Evolutionary conservation across 2,329 filamentous ascomycete species (phyloP).

Genomic region (Paecilomyces dactylethromorphus): DNA sequence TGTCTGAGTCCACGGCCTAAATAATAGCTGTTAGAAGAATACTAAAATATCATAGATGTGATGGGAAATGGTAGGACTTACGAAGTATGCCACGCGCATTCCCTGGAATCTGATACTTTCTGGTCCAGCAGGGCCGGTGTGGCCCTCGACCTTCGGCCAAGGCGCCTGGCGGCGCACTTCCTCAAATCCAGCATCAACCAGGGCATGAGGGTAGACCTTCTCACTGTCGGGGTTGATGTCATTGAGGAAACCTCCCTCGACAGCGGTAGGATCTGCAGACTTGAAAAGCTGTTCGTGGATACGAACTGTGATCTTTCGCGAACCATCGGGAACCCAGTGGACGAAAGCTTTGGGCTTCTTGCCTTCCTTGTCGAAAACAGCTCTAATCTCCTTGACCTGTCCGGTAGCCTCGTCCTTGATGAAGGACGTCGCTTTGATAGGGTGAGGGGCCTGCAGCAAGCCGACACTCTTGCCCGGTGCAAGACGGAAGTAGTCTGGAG

Average conservation of each 20-base stretch:
- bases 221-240: constrained; percentile 83
- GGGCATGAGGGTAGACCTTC: constrained; percentile 66
- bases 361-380: constrained; percentile 61
- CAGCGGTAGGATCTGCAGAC: constrained; percentile 71
- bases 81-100: constrained; percentile 83
- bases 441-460: constrained; percentile 63
- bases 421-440: constrained; percentile 63
- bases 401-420: constrained; percentile 59
- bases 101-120: constrained; percentile 86
- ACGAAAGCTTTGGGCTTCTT: constrained; percentile 69
- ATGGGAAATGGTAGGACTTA: constrained; percentile 21
- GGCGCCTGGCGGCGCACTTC: constrained; percentile 68
- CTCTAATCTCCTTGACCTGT: constrained; percentile 59
- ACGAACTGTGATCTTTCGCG: constrained; percentile 64
- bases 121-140: constrained; percentile 40
- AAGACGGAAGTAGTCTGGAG: constrained; percentile 69
- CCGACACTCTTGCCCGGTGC: constrained; percentile 69
- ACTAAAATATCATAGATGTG: background rate
- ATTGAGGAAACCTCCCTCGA: constrained; percentile 72
- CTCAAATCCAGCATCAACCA: constrained; percentile 77
- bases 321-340: constrained; percentile 75
- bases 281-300: constrained; percentile 81
- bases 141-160: constrained; percentile 71
- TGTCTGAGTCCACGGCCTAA: constrained; percentile 62
- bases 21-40: background rate